These are phyloP conservation scores for Fusarium proliferatum DNA, from an alignment of 2,329 filamentous ascomycete genomes.

Conservation along the genomic window DNA sequence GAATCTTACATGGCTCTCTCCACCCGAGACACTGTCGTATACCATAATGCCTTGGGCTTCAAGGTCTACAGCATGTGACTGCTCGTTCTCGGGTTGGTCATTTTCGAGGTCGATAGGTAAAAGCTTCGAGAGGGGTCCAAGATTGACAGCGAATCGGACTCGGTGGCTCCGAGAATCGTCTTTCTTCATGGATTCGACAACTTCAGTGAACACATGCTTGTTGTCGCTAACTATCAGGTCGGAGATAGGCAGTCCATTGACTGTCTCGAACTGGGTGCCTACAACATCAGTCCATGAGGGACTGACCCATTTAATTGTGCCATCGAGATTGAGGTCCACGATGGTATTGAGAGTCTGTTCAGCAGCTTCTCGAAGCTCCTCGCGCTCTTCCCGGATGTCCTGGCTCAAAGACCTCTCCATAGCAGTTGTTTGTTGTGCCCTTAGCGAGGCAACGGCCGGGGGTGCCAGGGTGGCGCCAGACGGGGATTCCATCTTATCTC, in stretches of 20 bases:
- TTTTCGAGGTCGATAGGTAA: slow-evolving; percentile 57
- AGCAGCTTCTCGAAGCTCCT: slow-evolving; percentile 93
- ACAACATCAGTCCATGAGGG: slow-evolving; percentile 96
- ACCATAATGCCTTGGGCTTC: slow-evolving; percentile 99
- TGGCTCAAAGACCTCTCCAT: slow-evolving; percentile 81
- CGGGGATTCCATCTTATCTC: slow-evolving; percentile 54
- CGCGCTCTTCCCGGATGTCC: slow-evolving; percentile 91
- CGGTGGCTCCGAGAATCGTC: slow-evolving; percentile 95
- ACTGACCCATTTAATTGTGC: slow-evolving; percentile 93
- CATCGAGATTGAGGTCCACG: slow-evolving; percentile 90
- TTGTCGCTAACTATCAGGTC: slow-evolving; percentile 84
- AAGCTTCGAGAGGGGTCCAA: slow-evolving; percentile 77
- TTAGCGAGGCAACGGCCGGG: slow-evolving; percentile 64
- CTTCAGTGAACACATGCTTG: slow-evolving; percentile 81
- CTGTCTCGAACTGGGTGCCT: slow-evolving; percentile 77
- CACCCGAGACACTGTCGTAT: slow-evolving; percentile 87
- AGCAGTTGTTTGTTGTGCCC: slow-evolving; percentile 58
- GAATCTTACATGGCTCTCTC: slow-evolving; percentile 85
- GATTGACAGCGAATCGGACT: slow-evolving; percentile 79
- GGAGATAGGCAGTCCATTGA: slow-evolving; percentile 81
- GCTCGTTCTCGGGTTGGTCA: slow-evolving; percentile 50
- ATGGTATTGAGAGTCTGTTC: slow-evolving; percentile 98
- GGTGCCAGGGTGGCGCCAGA: slow-evolving; percentile 57
- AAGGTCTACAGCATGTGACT: slow-evolving; percentile 71
- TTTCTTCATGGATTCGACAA: slow-evolving; percentile 87